Conservation (phyloP, 441 rosid species). For the Populus tomentosa region DNA sequence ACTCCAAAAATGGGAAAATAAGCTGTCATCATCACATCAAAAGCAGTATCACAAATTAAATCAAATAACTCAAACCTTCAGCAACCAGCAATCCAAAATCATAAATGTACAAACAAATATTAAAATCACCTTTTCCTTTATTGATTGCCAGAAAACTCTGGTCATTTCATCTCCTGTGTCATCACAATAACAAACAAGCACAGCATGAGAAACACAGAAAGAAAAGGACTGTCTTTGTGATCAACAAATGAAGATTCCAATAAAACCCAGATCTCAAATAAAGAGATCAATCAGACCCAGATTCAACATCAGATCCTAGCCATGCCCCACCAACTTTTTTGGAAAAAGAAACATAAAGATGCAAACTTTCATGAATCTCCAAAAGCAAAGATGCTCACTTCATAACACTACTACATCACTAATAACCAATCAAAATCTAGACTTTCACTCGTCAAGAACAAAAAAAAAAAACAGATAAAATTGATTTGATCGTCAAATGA, state of each 20-base stretch:
- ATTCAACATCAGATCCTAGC: neutral
- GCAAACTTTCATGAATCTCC: neutral
- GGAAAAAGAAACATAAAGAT: neutral
- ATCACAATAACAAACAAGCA: constrained; percentile 7
- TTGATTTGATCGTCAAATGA: neutral
- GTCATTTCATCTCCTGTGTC: constrained; percentile 84
- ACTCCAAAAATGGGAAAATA: constrained; percentile 74
- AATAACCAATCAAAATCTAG: neutral
- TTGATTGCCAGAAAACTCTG: constrained; percentile 69
- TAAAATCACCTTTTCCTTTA: constrained; percentile 64
- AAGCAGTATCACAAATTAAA: neutral
- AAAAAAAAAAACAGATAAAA: neutral
- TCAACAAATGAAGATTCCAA: neutral
- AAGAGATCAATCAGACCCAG: neutral
- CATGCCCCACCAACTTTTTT: constrained; percentile 10
- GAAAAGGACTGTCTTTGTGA: neutral
- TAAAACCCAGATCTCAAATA: neutral
- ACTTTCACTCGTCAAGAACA: neutral
- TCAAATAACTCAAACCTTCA: neutral
- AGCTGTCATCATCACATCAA: constrained; percentile 38
- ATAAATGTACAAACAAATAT: neutral
- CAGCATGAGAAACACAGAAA: no score
- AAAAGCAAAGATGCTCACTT: neutral
- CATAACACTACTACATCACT: neutral
- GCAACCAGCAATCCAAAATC: neutral